Percentiles rank a stretch among this genome's conserved stretches.
phyloP scores from a whole-genome alignment of 305 asterid species.

The Fraxinus platypoda region DNA sequence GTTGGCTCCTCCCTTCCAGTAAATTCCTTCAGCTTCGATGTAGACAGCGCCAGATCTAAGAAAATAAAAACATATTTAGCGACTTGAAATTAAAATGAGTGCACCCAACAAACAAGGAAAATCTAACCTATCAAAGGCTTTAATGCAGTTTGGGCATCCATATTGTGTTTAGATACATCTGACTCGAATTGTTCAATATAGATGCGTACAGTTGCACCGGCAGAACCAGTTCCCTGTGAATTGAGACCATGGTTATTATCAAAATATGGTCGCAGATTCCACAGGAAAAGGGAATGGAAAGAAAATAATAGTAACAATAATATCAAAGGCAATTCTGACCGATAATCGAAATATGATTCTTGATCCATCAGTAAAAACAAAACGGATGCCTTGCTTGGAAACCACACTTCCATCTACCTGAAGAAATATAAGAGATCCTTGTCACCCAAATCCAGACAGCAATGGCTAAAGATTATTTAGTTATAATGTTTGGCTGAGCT shows the following conservation, averaged over 20 bases:
- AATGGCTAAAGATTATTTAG: not conserved
- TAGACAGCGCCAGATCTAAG: slow-evolving; percentile 74
- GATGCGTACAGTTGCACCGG: slow-evolving; percentile 89
- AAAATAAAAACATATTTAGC: slow-evolving; percentile 15
- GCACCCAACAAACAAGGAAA: not conserved
- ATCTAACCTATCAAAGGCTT: slow-evolving; percentile 74
- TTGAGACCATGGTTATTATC: slow-evolving; percentile 12
- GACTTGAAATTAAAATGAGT: slow-evolving; percentile 6
- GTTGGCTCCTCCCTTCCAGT: slow-evolving; percentile 95
- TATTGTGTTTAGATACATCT: slow-evolving; percentile 66
- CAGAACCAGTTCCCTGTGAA: slow-evolving; percentile 90
- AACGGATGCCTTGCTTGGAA: slow-evolving; percentile 83
- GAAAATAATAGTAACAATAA: not conserved
- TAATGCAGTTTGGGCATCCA: slow-evolving; percentile 83
- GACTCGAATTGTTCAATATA: slow-evolving; percentile 85
- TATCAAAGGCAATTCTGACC: slow-evolving; percentile 41
- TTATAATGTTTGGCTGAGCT: not conserved
- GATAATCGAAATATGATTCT: slow-evolving; percentile 89
- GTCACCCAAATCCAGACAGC: slow-evolving; percentile 11
- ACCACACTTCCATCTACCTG: slow-evolving; percentile 95
- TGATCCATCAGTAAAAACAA: slow-evolving; percentile 87
- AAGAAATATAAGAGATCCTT: slow-evolving; percentile 5
- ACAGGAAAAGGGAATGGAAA: not conserved
- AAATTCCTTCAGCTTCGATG: slow-evolving; percentile 83
- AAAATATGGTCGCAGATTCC: not conserved